A percentile compares a stretch with the other conserved stretches of the same genome.
These are phyloP conservation scores for Floccularia luteovirens DNA, from an alignment of 768 basidiomycete species.

Conservation along the genomic window DNA sequence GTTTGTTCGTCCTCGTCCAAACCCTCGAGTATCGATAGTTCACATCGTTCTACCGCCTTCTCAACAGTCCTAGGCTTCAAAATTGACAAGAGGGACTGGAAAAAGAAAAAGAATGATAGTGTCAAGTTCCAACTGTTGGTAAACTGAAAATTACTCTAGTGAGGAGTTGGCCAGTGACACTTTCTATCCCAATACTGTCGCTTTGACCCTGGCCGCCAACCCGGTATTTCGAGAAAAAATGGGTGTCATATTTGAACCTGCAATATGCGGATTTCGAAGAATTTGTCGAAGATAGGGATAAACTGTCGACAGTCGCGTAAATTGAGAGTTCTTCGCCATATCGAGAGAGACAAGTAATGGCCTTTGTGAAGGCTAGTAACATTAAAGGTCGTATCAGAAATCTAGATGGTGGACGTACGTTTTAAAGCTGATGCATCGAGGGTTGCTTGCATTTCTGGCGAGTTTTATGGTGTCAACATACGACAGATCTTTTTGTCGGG, in stretches of 20 bases:
- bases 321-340: conserved; percentile 79
- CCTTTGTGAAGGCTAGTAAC: conserved; percentile 63
- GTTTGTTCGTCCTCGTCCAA: conserved; percentile 23
- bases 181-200: conserved; percentile 11
- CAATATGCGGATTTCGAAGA: conserved; percentile 78
- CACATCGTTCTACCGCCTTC: conserved; percentile 71
- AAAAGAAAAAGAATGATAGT: conserved; percentile 4
- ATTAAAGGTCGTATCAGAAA: conserved; percentile 10
- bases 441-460: conserved; percentile 69
- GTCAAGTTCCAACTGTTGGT: neutral
- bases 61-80: conserved; percentile 69
- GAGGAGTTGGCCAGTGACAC: conserved; percentile 58
- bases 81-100: conserved; percentile 62
- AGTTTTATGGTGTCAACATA: too few species aligned
- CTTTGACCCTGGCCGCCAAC: conserved; percentile 19
- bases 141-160: conserved; percentile 44
- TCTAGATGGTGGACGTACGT: conserved; percentile 21
- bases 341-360: conserved; percentile 68
- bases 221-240: conserved; percentile 66
- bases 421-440: conserved; percentile 52
- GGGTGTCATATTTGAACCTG: conserved; percentile 60
- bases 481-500: too few species aligned
- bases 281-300: conserved; percentile 71
- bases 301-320: conserved; percentile 48
- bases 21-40: conserved; percentile 60